phyloP scores from a whole-genome alignment of 2,329 filamentous ascomycete species.

The Hymenoscyphus fructigenus region DNA sequence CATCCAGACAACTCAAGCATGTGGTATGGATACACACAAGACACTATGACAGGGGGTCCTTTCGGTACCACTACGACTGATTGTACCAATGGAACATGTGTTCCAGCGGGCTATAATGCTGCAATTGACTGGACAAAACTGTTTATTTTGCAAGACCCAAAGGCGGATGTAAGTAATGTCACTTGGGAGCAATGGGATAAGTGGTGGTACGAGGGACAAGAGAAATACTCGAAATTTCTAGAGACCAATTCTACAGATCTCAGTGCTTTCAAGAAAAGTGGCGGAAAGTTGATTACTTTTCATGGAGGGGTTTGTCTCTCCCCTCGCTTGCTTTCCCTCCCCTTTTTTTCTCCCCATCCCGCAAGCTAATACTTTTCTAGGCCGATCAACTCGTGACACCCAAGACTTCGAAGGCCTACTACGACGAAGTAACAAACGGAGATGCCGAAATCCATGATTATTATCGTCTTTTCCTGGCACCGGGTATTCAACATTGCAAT shows the following conservation, averaged over 20 bases:
- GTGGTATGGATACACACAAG: conserved; percentile 16
- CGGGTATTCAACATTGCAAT: not conserved
- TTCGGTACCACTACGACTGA: not conserved
- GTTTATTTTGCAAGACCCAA: conserved; percentile 13
- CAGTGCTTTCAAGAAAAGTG: not conserved
- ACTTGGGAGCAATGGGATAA: conserved; percentile 12
- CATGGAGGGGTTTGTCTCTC: not conserved
- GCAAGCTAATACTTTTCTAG: not conserved
- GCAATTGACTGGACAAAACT: conserved; percentile 5
- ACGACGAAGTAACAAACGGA: not conserved
- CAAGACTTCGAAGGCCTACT: not conserved
- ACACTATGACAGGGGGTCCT: not conserved
- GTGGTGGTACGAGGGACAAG: not conserved
- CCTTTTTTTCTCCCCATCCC: too few species aligned
- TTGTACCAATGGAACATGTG: not conserved
- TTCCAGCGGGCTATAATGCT: not conserved
- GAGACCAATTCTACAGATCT: conserved; percentile 18
- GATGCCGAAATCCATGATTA: not conserved
- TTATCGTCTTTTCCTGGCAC: not conserved
- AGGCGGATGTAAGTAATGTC: conserved; percentile 13
- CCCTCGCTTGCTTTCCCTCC: too few species aligned
- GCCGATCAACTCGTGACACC: not conserved
- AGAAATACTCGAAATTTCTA: conserved; percentile 17
- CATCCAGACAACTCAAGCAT: conserved; percentile 1
- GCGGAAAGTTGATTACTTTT: conserved; percentile 6